phyloP scores from a whole-genome alignment of 1,139 yeast genomes.

The Protomyces lactucae-debilis region DNA sequence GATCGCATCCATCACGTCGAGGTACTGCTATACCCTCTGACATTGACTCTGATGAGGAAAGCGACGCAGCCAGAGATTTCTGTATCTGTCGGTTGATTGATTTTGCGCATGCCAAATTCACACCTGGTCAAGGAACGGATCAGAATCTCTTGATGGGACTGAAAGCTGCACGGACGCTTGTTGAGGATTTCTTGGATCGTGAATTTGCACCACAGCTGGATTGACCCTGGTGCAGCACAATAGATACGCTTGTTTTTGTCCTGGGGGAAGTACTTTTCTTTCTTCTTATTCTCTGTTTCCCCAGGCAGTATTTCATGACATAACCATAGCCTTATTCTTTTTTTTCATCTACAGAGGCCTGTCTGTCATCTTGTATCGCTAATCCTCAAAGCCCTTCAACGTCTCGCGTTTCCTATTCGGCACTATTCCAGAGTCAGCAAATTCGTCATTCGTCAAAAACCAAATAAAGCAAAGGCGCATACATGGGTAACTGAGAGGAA shows the following conservation, averaged over 20 bases:
- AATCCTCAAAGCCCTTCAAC: background rate
- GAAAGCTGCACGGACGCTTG: slow-evolving; percentile 10
- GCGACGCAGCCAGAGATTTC: slow-evolving; percentile 16
- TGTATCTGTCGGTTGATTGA: slow-evolving; percentile 53
- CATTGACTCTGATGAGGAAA: slow-evolving; percentile 5
- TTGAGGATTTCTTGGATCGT: slow-evolving; percentile 3
- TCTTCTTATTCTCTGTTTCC: background rate
- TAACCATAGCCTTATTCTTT: background rate
- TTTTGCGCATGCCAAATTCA: slow-evolving; percentile 76
- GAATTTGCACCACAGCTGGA: slow-evolving; percentile 1
- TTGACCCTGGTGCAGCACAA: background rate
- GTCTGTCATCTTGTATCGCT: background rate
- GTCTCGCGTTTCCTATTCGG: background rate
- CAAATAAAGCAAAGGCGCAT: background rate
- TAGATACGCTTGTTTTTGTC: background rate
- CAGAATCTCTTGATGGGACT: slow-evolving; percentile 60
- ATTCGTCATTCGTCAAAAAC: background rate
- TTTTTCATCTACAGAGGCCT: background rate
- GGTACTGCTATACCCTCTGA: slow-evolving; percentile 1
- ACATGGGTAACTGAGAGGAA: slow-evolving; percentile 24
- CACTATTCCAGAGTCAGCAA: background rate
- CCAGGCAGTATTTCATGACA: no score
- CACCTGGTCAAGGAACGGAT: slow-evolving; percentile 65
- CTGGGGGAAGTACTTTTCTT: background rate
- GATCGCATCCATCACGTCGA: background rate